A percentile compares a stretch with the other conserved stretches of the same genome.
These are phyloP conservation scores for Prunus campanulata DNA, from an alignment of 306 rosid genomes.

Conservation along the genomic window DNA sequence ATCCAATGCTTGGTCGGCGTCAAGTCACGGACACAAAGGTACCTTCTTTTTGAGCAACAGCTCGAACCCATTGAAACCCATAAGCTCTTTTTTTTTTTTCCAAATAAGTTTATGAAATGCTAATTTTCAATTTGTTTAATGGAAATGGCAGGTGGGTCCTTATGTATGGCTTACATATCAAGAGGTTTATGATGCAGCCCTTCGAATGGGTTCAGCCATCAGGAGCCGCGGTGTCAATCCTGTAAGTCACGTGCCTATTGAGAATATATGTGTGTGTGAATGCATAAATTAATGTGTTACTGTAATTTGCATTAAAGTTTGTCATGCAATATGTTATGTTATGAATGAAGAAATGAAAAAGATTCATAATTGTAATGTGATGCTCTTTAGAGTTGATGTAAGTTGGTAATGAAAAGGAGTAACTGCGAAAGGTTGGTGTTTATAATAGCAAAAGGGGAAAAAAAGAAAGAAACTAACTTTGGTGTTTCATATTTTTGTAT, in stretches of 20 bases:
- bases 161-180: constrained; percentile 53
- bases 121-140: not conserved
- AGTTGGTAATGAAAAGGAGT: not conserved
- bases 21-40: constrained; percentile 64
- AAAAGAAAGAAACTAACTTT: not conserved
- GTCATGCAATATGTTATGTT: not conserved
- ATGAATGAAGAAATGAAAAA: no score
- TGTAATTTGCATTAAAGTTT: not conserved
- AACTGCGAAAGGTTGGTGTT: not conserved
- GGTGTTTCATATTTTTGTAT: not conserved
- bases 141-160: constrained; percentile 39
- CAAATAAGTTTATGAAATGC: not conserved
- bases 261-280: not conserved
- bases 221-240: constrained; percentile 63
- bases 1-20: constrained; percentile 74
- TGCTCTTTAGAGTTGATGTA: not conserved
- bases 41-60: constrained; percentile 5
- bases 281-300: not conserved
- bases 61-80: not conserved
- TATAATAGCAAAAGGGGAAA: not conserved
- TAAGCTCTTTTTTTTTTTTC: not conserved
- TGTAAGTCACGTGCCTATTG: constrained; percentile 37
- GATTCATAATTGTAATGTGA: no score
- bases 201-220: constrained; percentile 69
- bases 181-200: constrained; percentile 59